Evolutionary conservation across 2,329 filamentous ascomycete species (phyloP).

Genomic region (Penicillium sp.): DNA sequence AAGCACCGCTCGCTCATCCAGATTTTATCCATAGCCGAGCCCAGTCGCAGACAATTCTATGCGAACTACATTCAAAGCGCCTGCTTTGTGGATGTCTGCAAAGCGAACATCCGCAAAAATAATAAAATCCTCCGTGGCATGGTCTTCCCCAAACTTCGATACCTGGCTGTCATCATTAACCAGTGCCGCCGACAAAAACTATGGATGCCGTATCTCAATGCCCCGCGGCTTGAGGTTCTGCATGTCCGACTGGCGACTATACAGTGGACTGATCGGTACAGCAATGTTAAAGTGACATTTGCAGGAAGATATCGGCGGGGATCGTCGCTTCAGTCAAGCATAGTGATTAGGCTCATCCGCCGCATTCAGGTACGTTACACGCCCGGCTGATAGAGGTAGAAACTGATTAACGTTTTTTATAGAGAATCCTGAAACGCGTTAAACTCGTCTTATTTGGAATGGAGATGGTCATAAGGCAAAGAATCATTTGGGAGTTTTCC

Average conservation of each 20-base stretch:
- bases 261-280: neutral
- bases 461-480: too few species aligned
- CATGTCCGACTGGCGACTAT: neutral
- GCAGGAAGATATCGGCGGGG: neutral
- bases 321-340: neutral
- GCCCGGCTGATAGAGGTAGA: too few species aligned
- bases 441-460: too few species aligned
- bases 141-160: neutral
- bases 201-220: neutral
- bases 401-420: too few species aligned
- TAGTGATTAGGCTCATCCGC: neutral
- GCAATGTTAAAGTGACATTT: neutral
- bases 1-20: neutral
- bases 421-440: too few species aligned
- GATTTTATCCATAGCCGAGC: neutral
- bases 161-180: neutral
- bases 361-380: neutral
- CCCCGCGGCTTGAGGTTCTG: neutral
- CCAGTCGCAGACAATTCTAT: neutral
- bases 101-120: neutral
- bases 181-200: neutral
- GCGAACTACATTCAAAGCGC: neutral
- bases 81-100: neutral
- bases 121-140: neutral
- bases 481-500: too few species aligned